Percentiles rank a stretch among this genome's conserved stretches.
Evolutionary conservation across 2,329 filamentous ascomycete genomes (phyloP).

Genomic region (Colletotrichum sidae): DNA sequence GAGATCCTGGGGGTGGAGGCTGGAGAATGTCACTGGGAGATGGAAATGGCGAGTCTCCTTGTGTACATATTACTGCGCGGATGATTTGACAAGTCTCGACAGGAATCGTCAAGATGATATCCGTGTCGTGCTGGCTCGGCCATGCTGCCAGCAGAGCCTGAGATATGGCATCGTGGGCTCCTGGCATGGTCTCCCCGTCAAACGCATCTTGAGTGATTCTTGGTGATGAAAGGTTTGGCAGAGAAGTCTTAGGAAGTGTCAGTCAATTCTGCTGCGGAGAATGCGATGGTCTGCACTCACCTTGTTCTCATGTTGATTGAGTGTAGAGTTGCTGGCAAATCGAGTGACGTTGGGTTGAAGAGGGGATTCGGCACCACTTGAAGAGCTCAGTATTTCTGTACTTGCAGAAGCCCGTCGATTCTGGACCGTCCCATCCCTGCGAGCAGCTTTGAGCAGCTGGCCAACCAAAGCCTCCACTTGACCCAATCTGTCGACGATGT

Average conservation of each 20-base stretch:
- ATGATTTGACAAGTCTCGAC: constrained; percentile 16
- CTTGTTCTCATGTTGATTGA: no score
- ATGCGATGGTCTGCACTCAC: no score
- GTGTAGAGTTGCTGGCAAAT: no score
- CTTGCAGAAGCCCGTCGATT: neutral
- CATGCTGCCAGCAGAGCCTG: constrained; percentile 8
- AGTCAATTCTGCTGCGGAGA: no score
- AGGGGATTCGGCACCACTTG: neutral
- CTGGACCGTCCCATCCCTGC: neutral
- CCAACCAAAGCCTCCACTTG: constrained; percentile 51
- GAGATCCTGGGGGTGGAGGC: constrained; percentile 5
- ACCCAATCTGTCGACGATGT: constrained; percentile 48
- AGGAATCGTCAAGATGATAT: neutral
- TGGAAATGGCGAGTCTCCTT: neutral
- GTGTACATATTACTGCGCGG: constrained; percentile 10
- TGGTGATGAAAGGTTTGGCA: no score
- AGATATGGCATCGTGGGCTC: neutral
- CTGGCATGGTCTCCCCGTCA: neutral
- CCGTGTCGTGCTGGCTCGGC: constrained; percentile 13
- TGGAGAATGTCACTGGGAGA: constrained; percentile 6
- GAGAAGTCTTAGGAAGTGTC: neutral
- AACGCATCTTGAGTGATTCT: neutral
- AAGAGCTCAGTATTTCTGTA: neutral
- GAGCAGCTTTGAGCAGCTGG: constrained; percentile 40
- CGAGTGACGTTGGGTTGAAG: no score